phyloP scores from a whole-genome alignment of 495 filamentous ascomycete genomes.

The Podospora australis region DNA sequence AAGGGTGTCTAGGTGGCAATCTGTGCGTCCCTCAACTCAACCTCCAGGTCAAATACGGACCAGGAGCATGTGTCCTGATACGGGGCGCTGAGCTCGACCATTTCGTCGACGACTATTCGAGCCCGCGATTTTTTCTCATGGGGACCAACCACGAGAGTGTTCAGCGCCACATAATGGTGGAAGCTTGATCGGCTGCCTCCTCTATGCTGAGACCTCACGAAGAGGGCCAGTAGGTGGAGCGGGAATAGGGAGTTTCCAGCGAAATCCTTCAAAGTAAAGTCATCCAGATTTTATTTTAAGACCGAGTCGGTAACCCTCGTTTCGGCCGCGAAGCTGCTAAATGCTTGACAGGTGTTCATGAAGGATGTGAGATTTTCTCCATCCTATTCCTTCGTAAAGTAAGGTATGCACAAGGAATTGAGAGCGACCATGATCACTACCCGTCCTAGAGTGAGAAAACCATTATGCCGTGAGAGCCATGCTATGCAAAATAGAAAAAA shows the following conservation, averaged over 20 bases:
- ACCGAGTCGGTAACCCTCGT: no score
- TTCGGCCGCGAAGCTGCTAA: no score
- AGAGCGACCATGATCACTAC: no score
- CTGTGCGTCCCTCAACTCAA: conserved; percentile 3
- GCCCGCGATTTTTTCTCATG: conserved; percentile 2
- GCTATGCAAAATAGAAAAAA: background rate
- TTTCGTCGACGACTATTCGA: conserved; percentile 1
- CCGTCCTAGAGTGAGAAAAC: background rate
- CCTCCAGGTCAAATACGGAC: background rate
- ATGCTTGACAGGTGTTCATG: no score
- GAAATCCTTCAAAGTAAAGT: no score
- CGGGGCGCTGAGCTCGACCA: conserved; percentile 1
- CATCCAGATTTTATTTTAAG: no score
- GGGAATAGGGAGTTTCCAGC: no score
- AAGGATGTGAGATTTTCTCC: no score
- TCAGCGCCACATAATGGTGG: background rate
- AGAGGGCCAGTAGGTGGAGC: no score
- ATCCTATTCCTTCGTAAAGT: no score
- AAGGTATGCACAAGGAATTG: no score
- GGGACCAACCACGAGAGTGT: conserved; percentile 3
- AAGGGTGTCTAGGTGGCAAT: background rate
- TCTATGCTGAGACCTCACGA: no score
- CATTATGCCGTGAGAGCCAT: background rate
- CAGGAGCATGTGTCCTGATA: conserved; percentile 2
- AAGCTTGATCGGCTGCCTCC: background rate